Evolutionary conservation across 2,329 filamentous ascomycete genomes (phyloP).

Genomic region (Monascus ruber): DNA sequence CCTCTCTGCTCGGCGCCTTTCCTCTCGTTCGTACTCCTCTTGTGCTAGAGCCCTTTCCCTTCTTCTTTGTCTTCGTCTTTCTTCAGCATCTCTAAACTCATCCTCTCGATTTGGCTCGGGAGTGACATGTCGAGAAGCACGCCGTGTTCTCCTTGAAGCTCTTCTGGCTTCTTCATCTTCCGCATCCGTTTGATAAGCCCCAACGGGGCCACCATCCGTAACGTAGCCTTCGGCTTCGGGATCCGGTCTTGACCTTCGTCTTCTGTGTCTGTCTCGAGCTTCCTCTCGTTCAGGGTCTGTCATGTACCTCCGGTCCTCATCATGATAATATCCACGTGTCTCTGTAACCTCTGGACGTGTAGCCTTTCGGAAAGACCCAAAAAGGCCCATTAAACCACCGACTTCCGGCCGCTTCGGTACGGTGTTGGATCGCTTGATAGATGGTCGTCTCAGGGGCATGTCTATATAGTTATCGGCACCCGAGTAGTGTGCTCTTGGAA

Average conservation of each 20-base stretch:
- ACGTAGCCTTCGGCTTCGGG: conserved; percentile 38
- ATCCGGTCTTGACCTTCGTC: conserved; percentile 35
- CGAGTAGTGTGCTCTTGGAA: conserved; percentile 33
- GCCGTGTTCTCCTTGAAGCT: conserved; percentile 50
- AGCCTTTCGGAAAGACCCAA: conserved; percentile 38
- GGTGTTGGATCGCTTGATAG: conserved; percentile 51
- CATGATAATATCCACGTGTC: conserved; percentile 26
- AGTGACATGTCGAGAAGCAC: conserved; percentile 25
- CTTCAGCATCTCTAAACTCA: conserved; percentile 24
- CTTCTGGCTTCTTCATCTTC: conserved; percentile 50
- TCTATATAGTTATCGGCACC: conserved; percentile 32
- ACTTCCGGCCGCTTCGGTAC: conserved; percentile 48
- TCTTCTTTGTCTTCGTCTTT: conserved; percentile 37
- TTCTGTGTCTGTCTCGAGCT: conserved; percentile 21
- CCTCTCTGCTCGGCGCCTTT: conserved; percentile 45
- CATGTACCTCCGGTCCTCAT: conserved; percentile 21
- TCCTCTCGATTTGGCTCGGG: conserved; percentile 22
- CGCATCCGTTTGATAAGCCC: conserved; percentile 26
- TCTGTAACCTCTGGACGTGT: conserved; percentile 20
- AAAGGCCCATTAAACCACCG: conserved; percentile 49
- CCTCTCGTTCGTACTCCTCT: conserved; percentile 45
- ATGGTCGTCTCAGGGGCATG: conserved; percentile 29
- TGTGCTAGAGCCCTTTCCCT: conserved; percentile 33
- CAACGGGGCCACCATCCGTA: conserved; percentile 31
- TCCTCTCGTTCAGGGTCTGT: conserved; percentile 28